Evolutionary conservation across 345 rosid species (phyloP).

Genomic region (Acer yangbiense): DNA sequence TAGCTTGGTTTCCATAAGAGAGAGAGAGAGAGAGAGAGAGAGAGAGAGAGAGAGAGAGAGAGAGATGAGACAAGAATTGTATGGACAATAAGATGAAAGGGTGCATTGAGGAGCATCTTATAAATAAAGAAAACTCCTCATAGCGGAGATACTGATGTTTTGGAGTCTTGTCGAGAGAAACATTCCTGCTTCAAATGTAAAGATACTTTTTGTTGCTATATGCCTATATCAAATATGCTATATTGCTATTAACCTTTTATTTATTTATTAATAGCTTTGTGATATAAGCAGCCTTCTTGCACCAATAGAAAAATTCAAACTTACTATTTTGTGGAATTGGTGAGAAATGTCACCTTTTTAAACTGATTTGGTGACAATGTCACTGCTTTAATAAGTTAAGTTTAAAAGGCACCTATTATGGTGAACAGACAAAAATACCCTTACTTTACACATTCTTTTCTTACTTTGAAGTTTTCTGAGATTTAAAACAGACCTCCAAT

Average conservation of each 20-base stretch:
- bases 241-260: no score
- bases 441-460: no score
- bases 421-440: no score
- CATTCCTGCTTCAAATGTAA: background rate
- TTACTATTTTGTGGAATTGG: no score
- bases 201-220: conserved; percentile 3
- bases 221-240: no score
- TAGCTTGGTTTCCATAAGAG: conserved; percentile 39
- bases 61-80: background rate
- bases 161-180: background rate
- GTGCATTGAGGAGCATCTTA: conserved; percentile 10
- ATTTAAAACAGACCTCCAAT: no score
- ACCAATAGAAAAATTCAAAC: no score
- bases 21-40: background rate
- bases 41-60: background rate
- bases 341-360: no score
- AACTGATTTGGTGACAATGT: no score
- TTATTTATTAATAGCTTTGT: background rate
- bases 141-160: background rate
- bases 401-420: no score
- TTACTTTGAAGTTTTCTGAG: no score
- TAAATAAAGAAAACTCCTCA: background rate
- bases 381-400: no score
- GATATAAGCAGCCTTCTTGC: background rate
- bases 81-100: background rate